Evolutionary conservation across 2,329 filamentous ascomycete species (phyloP).

Genomic region (Colletotrichum sp.): DNA sequence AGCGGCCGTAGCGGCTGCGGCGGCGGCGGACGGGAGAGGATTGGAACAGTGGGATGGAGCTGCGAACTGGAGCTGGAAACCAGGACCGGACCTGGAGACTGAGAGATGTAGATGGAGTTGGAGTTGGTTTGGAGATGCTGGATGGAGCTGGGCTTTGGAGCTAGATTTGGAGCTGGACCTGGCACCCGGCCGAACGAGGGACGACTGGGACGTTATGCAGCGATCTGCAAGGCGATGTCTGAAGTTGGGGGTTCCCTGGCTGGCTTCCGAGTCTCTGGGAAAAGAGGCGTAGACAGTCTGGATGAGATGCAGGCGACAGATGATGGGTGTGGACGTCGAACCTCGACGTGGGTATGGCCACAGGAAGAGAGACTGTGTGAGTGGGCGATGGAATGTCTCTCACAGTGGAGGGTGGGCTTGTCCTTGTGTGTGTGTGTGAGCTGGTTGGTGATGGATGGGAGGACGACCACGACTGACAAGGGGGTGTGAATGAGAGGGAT

Average conservation of each 20-base stretch:
- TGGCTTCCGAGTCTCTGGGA: conserved; percentile 13
- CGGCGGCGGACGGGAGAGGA: conserved; percentile 1
- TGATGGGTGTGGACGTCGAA: conserved; percentile 6
- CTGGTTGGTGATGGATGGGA: conserved; percentile 8
- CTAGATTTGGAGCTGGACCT: background rate
- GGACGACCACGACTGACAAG: background rate
- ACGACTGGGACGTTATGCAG: conserved; percentile 19
- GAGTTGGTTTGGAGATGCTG: background rate
- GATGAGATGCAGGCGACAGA: conserved; percentile 16
- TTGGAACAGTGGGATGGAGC: background rate
- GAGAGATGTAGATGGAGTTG: background rate
- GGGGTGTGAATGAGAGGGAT: background rate
- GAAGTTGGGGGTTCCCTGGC: conserved; percentile 10
- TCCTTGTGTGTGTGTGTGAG: conserved; percentile 3
- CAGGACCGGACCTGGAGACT: background rate
- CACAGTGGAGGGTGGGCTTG: conserved; percentile 17
- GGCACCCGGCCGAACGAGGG: conserved; percentile 9
- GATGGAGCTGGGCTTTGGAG: background rate
- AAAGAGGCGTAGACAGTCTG: conserved; percentile 15
- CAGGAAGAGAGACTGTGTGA: background rate
- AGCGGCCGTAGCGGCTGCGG: background rate
- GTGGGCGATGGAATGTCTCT: conserved; percentile 13
- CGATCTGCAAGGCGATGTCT: conserved; percentile 15
- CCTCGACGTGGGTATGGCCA: conserved; percentile 7
- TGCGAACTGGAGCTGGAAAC: background rate